Evolutionary conservation across 345 rosid species (phyloP), one percentile per base, ranked within the genome.

Genomic region (Bruguiera parviflora): DNA sequence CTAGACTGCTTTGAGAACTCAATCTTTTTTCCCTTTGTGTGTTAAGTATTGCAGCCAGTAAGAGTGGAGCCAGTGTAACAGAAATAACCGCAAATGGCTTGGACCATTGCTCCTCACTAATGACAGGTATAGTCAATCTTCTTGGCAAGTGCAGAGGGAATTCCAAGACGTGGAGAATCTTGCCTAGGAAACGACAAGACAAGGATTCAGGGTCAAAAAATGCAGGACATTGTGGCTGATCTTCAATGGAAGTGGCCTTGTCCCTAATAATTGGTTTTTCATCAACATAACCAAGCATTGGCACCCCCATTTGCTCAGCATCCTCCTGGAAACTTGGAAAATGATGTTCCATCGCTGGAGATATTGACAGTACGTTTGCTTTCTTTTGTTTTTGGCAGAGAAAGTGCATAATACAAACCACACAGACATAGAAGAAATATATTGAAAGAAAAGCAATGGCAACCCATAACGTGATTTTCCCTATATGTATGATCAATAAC

Each of bases 131-230:
- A 0, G 99, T 92, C 71, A 92, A 66, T 74, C 82, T 87, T 75
- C 99, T 86, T 13, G 97, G 96, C 67, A 95, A 66, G 83, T 79
- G 85, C 1, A 95, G 80, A 67, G 99, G 97, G 32, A 89, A 63
- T 73, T 91, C 92, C 68, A 92, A 73, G 51, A 87, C 67, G 53
- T 74, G 13, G 13, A 84, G 64, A 16, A 85, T 55, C 79, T 73
- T 70, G 25, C 61, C 61, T 43, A 78, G 31, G 81, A 71, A 66
- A 37, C 35, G 25, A 13, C 74, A 59, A 46, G 73, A 69, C 4
- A 78, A 57, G 22, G 85, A 63, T 66, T 81, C 75, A 46, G 71
- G 63, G 39, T 73, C 66, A 33, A 74, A 58, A 8, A 79, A 35
- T 4, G 46, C 32, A 33, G 61, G 28, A 33, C 25, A 39, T 75